Conservation (phyloP, 2,329 filamentous ascomycete species). For the Septoria linicola region DNA sequence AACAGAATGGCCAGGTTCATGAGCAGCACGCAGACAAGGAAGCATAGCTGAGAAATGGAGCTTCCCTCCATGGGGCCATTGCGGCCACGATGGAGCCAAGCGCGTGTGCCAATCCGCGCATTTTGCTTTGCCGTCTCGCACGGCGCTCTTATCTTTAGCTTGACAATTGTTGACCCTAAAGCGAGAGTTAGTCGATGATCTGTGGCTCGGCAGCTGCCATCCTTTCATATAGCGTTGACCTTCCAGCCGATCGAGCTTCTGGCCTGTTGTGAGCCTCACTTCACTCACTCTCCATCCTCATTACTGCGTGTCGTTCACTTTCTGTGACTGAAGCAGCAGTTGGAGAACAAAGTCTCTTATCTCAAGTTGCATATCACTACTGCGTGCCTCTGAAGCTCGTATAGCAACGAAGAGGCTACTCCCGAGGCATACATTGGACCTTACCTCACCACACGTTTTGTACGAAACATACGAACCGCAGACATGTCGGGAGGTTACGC, state of each 20-base stretch:
- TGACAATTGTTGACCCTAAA: slow-evolving; percentile 1
- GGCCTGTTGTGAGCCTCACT: slow-evolving; percentile 6
- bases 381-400: slow-evolving; percentile 1
- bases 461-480: neutral
- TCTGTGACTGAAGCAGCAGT: neutral
- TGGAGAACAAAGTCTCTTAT: neutral
- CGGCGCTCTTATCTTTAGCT: slow-evolving; percentile 13
- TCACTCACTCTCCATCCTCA: neutral
- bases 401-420: slow-evolving; percentile 1
- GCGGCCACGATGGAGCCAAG: neutral
- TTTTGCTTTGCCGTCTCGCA: too few relatives aligned
- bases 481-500: slow-evolving; percentile 41
- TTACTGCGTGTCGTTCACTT: neutral
- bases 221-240: slow-evolving; percentile 5
- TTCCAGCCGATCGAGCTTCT: slow-evolving; percentile 3
- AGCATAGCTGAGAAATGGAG: slow-evolving; percentile 1
- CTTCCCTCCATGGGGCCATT: neutral
- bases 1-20: neutral
- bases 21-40: slow-evolving; percentile 3
- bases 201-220: slow-evolving; percentile 6
- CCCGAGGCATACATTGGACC: neutral
- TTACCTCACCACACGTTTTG: too few relatives aligned
- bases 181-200: slow-evolving; percentile 4
- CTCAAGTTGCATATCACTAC: neutral
- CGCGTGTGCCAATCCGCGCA: neutral